Conservation (phyloP, 225 moss, liverwort and hornwort genomes). For the Ulota crispa region DNA sequence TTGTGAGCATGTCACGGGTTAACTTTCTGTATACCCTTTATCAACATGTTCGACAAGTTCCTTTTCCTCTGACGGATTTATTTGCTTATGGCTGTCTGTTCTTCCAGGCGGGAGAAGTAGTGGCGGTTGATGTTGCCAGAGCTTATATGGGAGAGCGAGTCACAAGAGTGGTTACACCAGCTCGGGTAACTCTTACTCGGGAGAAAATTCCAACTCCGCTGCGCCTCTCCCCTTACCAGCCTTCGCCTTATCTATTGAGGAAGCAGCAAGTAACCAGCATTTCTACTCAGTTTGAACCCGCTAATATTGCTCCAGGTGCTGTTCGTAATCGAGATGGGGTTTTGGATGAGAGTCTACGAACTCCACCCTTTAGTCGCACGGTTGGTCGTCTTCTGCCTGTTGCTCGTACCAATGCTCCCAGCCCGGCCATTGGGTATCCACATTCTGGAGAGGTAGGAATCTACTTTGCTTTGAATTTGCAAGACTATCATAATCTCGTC, state of each 20-base stretch:
- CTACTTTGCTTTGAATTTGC: background rate
- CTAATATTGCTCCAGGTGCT: conserved; percentile 34
- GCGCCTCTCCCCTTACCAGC: conserved; percentile 56
- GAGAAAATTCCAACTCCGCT: conserved; percentile 49
- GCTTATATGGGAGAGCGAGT: conserved; percentile 94
- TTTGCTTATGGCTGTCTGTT: background rate
- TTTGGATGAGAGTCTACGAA: conserved; percentile 64
- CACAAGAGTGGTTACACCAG: conserved; percentile 52
- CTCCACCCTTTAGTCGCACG: conserved; percentile 62
- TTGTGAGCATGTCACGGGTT: background rate
- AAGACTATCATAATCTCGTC: background rate
- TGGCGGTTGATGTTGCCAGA: conserved; percentile 80
- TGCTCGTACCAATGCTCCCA: conserved; percentile 56
- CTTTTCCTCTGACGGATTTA: background rate
- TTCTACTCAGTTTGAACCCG: conserved; percentile 42
- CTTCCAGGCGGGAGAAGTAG: conserved; percentile 52
- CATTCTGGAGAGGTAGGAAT: conserved; percentile 65
- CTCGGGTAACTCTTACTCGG: conserved; percentile 50
- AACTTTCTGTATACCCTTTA: background rate
- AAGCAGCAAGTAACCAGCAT: conserved; percentile 44
- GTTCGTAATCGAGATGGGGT: conserved; percentile 41
- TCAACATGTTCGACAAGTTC: background rate
- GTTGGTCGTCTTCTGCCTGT: conserved; percentile 43
- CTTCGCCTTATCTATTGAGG: conserved; percentile 57
- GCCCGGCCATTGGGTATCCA: conserved; percentile 69